These are phyloP conservation scores for Neurospora sp. DNA, from an alignment of 495 filamentous ascomycete genomes.

Conservation along the genomic window DNA sequence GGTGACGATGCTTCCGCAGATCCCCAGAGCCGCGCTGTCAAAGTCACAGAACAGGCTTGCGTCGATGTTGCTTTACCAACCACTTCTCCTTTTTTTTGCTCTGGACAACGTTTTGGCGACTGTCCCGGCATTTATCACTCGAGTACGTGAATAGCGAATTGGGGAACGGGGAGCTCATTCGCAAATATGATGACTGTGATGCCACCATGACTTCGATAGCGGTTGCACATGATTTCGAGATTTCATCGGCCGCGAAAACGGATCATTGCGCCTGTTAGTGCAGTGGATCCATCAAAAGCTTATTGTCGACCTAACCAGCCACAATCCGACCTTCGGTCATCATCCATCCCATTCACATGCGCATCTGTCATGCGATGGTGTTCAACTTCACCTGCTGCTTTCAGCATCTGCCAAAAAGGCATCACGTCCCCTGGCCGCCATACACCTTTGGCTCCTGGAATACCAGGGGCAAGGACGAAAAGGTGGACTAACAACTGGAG, in stretches of 20 bases:
- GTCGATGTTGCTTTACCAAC: not conserved
- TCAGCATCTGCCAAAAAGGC: not conserved
- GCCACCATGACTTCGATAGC: not conserved
- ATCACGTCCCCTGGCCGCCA: not conserved
- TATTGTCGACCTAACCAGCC: not conserved
- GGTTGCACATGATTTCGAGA: not conserved
- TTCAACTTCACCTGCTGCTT: not conserved
- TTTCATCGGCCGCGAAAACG: not conserved
- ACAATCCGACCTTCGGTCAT: not conserved
- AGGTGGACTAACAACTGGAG: not conserved
- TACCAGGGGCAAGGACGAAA: not conserved
- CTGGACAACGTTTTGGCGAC: not conserved
- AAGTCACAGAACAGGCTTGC: not conserved
- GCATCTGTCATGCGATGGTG: not conserved
- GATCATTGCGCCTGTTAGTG: not conserved
- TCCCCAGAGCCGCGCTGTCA: not conserved
- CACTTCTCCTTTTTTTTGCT: not conserved
- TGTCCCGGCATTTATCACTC: not conserved
- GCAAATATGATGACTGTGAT: not conserved
- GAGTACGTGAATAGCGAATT: not conserved
- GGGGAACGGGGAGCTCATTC: not conserved
- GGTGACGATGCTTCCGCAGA: not conserved
- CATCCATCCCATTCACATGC: not conserved
- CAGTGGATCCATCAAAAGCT: not conserved
- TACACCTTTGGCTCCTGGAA: not conserved